Evolutionary conservation across 495 filamentous ascomycete genomes (phyloP).

Genomic region (Bryoglossum gracile): DNA sequence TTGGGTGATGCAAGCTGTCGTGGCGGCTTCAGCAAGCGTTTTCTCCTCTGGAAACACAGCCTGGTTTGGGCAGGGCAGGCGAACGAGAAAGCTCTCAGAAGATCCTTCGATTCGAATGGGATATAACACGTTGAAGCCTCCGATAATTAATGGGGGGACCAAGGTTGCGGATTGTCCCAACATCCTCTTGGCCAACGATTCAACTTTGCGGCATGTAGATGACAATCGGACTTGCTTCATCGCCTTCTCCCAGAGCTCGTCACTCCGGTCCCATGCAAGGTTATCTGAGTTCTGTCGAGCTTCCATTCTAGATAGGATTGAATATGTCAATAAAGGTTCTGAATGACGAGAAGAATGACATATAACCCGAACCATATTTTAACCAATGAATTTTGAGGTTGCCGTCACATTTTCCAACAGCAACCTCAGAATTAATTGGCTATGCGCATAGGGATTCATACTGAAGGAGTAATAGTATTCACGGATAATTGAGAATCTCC

Average conservation of each 20-base stretch:
- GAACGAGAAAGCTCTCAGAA: slow-evolving; percentile 6
- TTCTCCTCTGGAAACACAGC: slow-evolving; percentile 33
- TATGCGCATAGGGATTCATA: too few relatives aligned
- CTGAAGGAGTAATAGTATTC: too few relatives aligned
- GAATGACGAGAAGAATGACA: too few relatives aligned
- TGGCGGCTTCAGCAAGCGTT: slow-evolving; percentile 33
- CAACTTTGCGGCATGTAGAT: slow-evolving; percentile 1
- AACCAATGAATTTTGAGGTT: too few relatives aligned
- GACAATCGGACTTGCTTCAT: slow-evolving; percentile 8
- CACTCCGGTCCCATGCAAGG: slow-evolving; percentile 26
- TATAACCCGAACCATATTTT: too few relatives aligned
- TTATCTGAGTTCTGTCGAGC: slow-evolving; percentile 18
- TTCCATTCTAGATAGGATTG: too few relatives aligned
- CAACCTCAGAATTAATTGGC: too few relatives aligned
- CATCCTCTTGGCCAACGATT: slow-evolving; percentile 10
- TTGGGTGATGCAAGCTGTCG: slow-evolving; percentile 34
- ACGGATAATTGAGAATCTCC: too few relatives aligned
- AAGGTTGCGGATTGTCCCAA: slow-evolving; percentile 14
- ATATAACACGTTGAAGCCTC: slow-evolving; percentile 20
- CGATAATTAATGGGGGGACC: slow-evolving; percentile 19
- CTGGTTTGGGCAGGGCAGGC: slow-evolving; percentile 8
- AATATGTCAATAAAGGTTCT: too few relatives aligned
- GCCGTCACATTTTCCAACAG: too few relatives aligned
- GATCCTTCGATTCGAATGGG: slow-evolving; percentile 11
- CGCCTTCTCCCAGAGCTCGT: slow-evolving; percentile 25